Percentiles rank a stretch among this genome's conserved stretches.
phyloP scores from a whole-genome alignment of 2,329 filamentous ascomycete species.

The Remersonia thermophila region DNA sequence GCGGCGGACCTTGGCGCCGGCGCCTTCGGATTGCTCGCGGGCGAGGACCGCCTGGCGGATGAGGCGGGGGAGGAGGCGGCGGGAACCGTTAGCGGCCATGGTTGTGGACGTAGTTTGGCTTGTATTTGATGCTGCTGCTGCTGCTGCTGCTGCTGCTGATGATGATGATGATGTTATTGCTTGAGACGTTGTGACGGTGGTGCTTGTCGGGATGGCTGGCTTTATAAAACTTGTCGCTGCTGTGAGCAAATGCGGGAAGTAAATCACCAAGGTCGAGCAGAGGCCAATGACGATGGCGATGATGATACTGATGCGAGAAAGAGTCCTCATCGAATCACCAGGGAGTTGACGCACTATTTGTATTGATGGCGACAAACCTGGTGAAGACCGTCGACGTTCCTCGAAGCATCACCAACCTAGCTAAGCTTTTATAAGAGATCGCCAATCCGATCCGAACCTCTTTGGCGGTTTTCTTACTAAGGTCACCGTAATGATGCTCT shows the following conservation, averaged over 20 bases:
- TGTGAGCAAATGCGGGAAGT: no score
- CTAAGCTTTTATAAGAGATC: no score
- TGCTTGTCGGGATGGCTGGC: conserved; percentile 4
- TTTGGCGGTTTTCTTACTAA: no score
- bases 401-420: no score
- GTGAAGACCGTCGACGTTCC: no score
- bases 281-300: no score
- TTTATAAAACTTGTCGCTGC: neutral
- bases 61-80: conserved; percentile 56
- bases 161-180: neutral
- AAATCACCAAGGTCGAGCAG: no score
- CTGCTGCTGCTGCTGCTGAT: conserved; percentile 4
- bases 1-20: conserved; percentile 73
- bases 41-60: conserved; percentile 79
- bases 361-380: conserved; percentile 6
- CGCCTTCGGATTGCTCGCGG: conserved; percentile 75
- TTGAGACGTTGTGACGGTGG: neutral
- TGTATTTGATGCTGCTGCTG: conserved; percentile 12
- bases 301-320: conserved; percentile 3
- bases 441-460: no score
- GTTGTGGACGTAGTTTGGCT: conserved; percentile 10
- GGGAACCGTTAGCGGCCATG: conserved; percentile 24
- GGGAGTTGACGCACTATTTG: conserved; percentile 9
- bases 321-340: neutral
- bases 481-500: no score